These are phyloP conservation scores for Triticum turgidum DNA, from an alignment of 176 grass and related monocot species.

Conservation along the genomic window DNA sequence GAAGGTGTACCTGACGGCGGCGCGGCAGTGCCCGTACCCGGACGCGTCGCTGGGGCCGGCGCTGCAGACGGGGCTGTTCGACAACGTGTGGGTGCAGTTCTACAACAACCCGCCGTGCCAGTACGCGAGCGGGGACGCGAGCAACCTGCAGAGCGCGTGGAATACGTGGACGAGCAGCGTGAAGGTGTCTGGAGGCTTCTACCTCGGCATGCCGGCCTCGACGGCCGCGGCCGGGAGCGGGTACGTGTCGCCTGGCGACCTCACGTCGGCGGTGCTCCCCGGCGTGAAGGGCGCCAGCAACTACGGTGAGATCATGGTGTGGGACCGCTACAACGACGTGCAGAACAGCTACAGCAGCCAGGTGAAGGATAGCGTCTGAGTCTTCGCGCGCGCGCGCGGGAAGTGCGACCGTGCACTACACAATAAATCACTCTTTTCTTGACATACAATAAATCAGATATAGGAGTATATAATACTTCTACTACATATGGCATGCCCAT, in stretches of 20 bases:
- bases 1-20: background rate
- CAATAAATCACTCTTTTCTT: background rate
- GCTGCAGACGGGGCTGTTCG: slow-evolving; percentile 48
- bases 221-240: slow-evolving; percentile 28
- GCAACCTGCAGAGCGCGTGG: slow-evolving; percentile 48
- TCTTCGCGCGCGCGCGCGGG: background rate
- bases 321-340: slow-evolving; percentile 48
- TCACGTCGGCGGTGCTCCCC: slow-evolving; percentile 48
- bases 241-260: slow-evolving; percentile 31
- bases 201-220: slow-evolving; percentile 61
- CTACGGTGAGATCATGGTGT: slow-evolving; percentile 76
- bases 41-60: slow-evolving; percentile 14
- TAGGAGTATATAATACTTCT: too few relatives aligned
- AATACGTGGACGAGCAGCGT: slow-evolving; percentile 49
- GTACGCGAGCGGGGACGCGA: slow-evolving; percentile 16
- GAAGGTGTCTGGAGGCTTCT: slow-evolving; percentile 36
- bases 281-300: slow-evolving; percentile 1
- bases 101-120: slow-evolving; percentile 76
- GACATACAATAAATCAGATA: too few relatives aligned
- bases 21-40: slow-evolving; percentile 57
- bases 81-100: slow-evolving; percentile 96
- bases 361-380: slow-evolving; percentile 40
- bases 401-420: background rate
- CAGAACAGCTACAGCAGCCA: slow-evolving; percentile 42
- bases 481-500: background rate